A percentile compares a stretch with the other conserved stretches of the same genome.
Conservation (phyloP, 305 asterid genomes). For the Fraxinus latifolia region DNA sequence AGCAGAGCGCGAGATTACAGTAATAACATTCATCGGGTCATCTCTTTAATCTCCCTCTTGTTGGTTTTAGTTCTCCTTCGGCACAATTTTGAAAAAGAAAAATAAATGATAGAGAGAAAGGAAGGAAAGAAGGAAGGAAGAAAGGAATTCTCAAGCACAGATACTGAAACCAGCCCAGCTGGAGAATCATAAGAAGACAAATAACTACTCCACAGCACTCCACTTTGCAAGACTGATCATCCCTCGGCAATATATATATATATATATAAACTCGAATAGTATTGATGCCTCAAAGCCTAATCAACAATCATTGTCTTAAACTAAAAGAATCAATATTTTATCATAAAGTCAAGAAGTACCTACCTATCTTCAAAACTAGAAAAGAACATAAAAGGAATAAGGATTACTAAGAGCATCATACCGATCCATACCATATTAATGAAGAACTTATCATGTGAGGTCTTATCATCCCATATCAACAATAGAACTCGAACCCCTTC, state of each 20-base stretch:
- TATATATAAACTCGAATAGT: background rate
- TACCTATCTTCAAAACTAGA: background rate
- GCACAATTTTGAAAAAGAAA: background rate
- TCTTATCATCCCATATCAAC: conserved; percentile 91
- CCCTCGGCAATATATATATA: background rate
- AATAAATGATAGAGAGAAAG: background rate
- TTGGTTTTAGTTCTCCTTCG: background rate
- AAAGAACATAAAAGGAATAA: conserved; percentile 8
- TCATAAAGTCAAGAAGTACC: background rate
- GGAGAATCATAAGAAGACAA: background rate
- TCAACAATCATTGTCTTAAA: background rate
- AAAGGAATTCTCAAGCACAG: background rate
- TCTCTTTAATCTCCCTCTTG: background rate
- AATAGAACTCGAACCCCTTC: conserved; percentile 94
- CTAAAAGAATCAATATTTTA: background rate
- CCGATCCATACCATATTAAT: conserved; percentile 54
- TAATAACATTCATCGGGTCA: background rate
- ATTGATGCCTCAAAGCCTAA: background rate
- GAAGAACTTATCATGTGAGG: conserved; percentile 65
- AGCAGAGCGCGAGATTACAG: background rate
- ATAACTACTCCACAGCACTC: background rate
- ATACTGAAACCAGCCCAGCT: background rate
- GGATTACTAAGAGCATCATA: conserved; percentile 1
- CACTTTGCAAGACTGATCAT: background rate
- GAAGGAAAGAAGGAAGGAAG: background rate